A percentile compares a stretch with the other conserved stretches of the same genome.
These are phyloP conservation scores for Exserohilum rostratum DNA, from an alignment of 2,329 filamentous ascomycete species.

Conservation along the genomic window DNA sequence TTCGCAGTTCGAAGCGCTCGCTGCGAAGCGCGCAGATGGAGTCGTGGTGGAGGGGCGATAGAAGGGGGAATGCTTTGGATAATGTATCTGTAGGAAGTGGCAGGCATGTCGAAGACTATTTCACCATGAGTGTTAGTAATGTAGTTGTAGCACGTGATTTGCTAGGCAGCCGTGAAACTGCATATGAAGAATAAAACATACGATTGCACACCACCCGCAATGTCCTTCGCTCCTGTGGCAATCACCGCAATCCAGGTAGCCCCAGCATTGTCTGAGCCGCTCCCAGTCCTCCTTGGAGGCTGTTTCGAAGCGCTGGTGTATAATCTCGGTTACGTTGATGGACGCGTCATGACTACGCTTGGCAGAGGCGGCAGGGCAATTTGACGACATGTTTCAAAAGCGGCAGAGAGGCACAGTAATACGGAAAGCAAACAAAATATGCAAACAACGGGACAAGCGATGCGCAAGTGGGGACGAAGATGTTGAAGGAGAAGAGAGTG, in stretches of 20 bases:
- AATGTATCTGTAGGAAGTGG: constrained; percentile 48
- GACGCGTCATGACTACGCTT: constrained; percentile 5
- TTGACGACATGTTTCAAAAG: constrained; percentile 18
- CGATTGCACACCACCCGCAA: constrained; percentile 55
- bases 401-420: not conserved
- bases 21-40: constrained; percentile 45
- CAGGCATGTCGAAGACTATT: constrained; percentile 52
- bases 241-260: constrained; percentile 44
- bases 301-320: constrained; percentile 32
- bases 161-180: not conserved
- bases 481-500: not conserved
- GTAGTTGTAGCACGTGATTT: not conserved
- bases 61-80: constrained; percentile 46
- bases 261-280: constrained; percentile 43
- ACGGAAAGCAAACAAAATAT: not conserved
- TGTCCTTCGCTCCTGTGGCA: constrained; percentile 42
- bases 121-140: not conserved
- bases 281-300: constrained; percentile 40
- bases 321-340: constrained; percentile 31
- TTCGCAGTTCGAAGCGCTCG: constrained; percentile 55
- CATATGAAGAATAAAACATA: constrained; percentile 27
- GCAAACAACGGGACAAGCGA: not conserved
- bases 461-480: not conserved
- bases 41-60: constrained; percentile 48
- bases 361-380: constrained; percentile 18